Base-by-base conservation (phyloP, 2,329 filamentous ascomycete species). In the Sclerotiophoma versabilis region DNA sequence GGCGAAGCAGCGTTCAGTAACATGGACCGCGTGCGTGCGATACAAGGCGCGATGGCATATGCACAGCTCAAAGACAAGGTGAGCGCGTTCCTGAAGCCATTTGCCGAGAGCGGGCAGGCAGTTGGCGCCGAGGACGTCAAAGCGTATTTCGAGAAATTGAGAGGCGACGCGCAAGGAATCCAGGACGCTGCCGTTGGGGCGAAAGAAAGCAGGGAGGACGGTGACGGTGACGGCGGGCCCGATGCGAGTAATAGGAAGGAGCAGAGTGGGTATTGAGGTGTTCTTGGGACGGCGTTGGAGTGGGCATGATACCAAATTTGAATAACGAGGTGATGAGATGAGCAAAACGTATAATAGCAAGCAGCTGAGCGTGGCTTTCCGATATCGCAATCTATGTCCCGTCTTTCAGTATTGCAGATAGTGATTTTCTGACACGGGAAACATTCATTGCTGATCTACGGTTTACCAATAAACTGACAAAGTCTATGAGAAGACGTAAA, bases 81-180 rank as follows among this genome's bases (percentile, higher is more conserved):
- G n/a, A 96, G 93, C 80, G 88, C 88, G 0, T 98, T 99, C 73
- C 86, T 99, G 68, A 87, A 93, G 76, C 90, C 96, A 36, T 99
- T 96, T 73, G 95, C 95, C 0, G 92, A 97, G 71, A 96, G 89
- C 59, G 93, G 93, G 1, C 81, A 90, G 74, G 87, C 91, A 0
- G 93, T 99, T 19, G 88, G 92, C 1, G 93, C 93, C 1, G 95
- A 99, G 71, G 93, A 98, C 76, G 95, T 99, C 76, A 99, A 97
- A 76, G 86, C 86, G 2, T 96, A 97, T 74, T 99, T 99, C 82
- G 93, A 93, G 45, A 93, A 95, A 78, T 77, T 99, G 64, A 84
- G 95, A 59, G 95, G 95, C 54, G 95, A 98, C 75, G 90, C 92
- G 37, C 80, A 89, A 64, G 90, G 81, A 0, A 91, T 92, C 23